phyloP scores from a whole-genome alignment of 2,329 filamentous ascomycete genomes.

The Fusarium continuum region DNA sequence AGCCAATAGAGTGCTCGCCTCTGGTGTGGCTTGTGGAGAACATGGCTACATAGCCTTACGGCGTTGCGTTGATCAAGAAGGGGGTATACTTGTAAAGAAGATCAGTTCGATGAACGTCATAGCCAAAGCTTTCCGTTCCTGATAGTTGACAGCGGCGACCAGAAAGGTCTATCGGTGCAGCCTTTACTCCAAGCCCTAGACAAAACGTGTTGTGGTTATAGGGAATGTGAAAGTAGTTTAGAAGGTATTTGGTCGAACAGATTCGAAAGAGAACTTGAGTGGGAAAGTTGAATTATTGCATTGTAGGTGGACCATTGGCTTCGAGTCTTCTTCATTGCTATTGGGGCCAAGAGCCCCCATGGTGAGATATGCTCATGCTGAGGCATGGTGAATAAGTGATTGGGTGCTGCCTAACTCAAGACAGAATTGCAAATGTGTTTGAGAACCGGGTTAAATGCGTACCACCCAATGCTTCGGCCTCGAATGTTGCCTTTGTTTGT shows the following conservation, averaged over 20 bases:
- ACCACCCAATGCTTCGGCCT: neutral
- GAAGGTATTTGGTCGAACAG: constrained; percentile 70
- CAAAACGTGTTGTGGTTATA: constrained; percentile 68
- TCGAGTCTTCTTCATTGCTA: constrained; percentile 46
- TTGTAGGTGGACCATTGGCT: constrained; percentile 34
- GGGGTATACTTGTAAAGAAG: constrained; percentile 81
- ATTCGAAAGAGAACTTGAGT: constrained; percentile 70
- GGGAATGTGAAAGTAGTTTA: constrained; percentile 72
- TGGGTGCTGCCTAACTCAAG: neutral
- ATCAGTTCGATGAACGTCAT: constrained; percentile 75
- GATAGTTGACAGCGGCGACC: constrained; percentile 72
- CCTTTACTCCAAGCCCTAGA: constrained; percentile 76
- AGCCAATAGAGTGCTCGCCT: constrained; percentile 72
- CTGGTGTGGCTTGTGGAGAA: constrained; percentile 74
- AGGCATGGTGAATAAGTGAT: constrained; percentile 30
- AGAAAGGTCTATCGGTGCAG: constrained; percentile 76
- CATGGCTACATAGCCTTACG: constrained; percentile 69
- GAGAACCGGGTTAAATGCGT: no score
- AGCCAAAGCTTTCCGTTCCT: constrained; percentile 77
- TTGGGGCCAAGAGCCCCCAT: constrained; percentile 34
- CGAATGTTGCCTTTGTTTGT: neutral
- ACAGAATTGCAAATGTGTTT: no score
- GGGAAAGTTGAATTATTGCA: constrained; percentile 44
- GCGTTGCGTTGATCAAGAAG: constrained; percentile 73
- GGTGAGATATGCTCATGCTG: constrained; percentile 45